Evolutionary conservation across 257 asterid genomes (phyloP), one percentile per base, ranked within the genome.

Genomic region (Solanum lignicaule): DNA sequence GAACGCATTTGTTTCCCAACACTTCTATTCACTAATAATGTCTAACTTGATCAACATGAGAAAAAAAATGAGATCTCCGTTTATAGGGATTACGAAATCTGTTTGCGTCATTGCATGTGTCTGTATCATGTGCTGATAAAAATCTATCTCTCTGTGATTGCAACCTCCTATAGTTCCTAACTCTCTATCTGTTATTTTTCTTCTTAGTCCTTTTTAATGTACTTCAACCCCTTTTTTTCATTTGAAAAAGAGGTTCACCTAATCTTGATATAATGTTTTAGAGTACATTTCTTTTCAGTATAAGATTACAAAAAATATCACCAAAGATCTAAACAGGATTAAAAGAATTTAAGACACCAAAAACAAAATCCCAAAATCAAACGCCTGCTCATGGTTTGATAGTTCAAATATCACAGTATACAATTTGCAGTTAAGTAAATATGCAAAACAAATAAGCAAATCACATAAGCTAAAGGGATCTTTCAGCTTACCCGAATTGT

Each of bases 401-500:
- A 76, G 60, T 76, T 38, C 33, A 76, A 76, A 23, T n/a, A 38
- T 75, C 29, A 35, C 82, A 74, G 60, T 5, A 76, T n/a, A 46
- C 33, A n/a, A 38, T 38, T 14, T 12, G 58, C 9, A 76, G 6
- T 38, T 38, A 1, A 38, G 60, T 9, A n/a, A 39, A 13, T 15
- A 76, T 3, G 33, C 33, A 12, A 38, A 66, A 13, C 20, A 36
- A 36, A 36, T 20, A 43, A n/a, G 33, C 14, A 18, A 55, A 52
- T 33, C 21, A 55, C 25, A 85, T 31, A 79, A 72, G 55, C 41
- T 15, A 78, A 23, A 43, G 89, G 60, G n/a, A 35, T 33, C 23
- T 31, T 31, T 31, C 20, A 79, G 89, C 92, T 9, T 55, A 95
- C 99, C 97, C 88, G 92, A 88, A 71, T 91, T 81, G 87, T 93